These are phyloP conservation scores for Candida manassasensis DNA, from an alignment of 805 yeast species.

Conservation along the genomic window DNA sequence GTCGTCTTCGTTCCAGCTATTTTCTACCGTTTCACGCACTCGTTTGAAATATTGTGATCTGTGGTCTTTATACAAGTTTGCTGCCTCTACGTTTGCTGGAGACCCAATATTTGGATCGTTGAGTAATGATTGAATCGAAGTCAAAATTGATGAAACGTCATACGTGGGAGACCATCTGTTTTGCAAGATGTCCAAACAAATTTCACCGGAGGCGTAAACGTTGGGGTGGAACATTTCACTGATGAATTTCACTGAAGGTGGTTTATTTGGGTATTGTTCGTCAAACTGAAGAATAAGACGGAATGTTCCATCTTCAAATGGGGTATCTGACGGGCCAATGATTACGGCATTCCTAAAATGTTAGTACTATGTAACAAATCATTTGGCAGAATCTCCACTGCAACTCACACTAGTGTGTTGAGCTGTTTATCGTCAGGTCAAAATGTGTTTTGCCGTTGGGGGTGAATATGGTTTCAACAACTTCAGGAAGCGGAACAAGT, in stretches of 20 bases:
- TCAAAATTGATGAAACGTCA: conserved; percentile 91
- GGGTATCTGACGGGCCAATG: conserved; percentile 96
- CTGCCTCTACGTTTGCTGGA: conserved; percentile 98
- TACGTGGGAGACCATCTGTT: conserved; percentile 98
- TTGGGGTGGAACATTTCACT: conserved; percentile 98
- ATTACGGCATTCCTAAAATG: conserved; percentile 76
- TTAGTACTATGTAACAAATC: too few species aligned
- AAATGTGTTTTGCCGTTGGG: too few species aligned
- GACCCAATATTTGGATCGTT: conserved; percentile 96
- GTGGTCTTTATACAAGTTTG: conserved; percentile 91
- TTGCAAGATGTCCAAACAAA: conserved; percentile 92
- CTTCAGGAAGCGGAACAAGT: too few species aligned
- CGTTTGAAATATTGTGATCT: conserved; percentile 86
- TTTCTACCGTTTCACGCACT: conserved; percentile 92
- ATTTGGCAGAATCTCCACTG: too few species aligned
- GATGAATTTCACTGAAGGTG: conserved; percentile 86
- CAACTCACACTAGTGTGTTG: too few species aligned
- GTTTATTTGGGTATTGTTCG: conserved; percentile 96
- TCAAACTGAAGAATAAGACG: conserved; percentile 81
- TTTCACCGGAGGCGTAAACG: conserved; percentile 91
- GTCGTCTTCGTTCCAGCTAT: conserved; percentile 85
- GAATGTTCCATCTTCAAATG: conserved; percentile 97
- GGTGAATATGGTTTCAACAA: too few species aligned
- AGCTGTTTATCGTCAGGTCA: too few species aligned
- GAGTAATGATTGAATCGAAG: conserved; percentile 84